Evolutionary conservation across 176 grass and related monocot genomes (phyloP), one percentile per base, ranked within the genome.

Genomic region (Chrysopogon serrulatus): DNA sequence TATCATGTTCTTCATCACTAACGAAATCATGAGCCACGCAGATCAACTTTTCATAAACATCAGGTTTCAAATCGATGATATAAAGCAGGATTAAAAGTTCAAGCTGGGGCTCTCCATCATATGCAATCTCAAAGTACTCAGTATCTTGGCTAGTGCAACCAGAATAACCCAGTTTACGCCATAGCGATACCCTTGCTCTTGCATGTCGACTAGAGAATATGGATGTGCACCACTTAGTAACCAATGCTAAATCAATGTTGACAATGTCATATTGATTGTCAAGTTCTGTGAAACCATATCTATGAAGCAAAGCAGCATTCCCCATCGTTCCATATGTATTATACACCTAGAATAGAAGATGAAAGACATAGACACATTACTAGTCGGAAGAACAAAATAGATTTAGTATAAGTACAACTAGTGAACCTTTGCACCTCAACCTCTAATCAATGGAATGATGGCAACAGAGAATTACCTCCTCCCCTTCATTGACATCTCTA

Each of bases 91-190:
- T 54, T 41, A 94, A 35, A 69, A 98, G 85, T 85, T 93, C 96
- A 39, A 94, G 74, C 45, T 98, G 91, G 27, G 93, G 93, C 60
- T 95, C 91, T 74, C 96, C 96, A 71, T 92, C 26, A 26, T 80
- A 95, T 68, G 93, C 93, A 86, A 98, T 90, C 81, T 98, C 93
- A 62, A 98, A 98, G 84, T 98, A 98, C 37, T 98, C 93, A 6
- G 76, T 63, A 39, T 90, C 74, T 74, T 95, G 87, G 80, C 87
- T 83, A 17, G 62, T 87, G 85, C 91, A 98, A 69, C 92, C 87
- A 80, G 91, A 86, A 86, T 95, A 98, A 5, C 92, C 92, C 70
- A 98, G 80, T 60, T 86, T 92, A 47, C 36, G 86, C 90, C 92
- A 98, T 68, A 87, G 56, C 35, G 83, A 90, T 23, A 92, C 14